Percentiles rank a stretch among this genome's conserved stretches.
Evolutionary conservation across 306 rosid genomes (phyloP).

Genomic region (Fragaria nilgerrensis): DNA sequence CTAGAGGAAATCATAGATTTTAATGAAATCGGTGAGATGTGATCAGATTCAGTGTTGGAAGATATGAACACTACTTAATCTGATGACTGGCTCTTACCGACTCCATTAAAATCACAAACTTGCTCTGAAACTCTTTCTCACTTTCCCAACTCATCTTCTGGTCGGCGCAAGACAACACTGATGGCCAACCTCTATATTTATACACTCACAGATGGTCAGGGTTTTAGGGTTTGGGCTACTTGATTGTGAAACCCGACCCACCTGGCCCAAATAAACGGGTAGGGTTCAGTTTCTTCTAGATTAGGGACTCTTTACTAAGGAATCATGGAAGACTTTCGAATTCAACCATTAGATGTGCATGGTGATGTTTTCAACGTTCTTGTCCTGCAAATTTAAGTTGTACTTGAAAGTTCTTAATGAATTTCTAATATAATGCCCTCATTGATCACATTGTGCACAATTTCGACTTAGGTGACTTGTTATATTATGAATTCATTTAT

Average conservation of each 20-base stretch:
- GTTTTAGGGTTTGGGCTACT: not conserved
- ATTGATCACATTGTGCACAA: too few relatives aligned
- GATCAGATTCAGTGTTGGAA: not conserved
- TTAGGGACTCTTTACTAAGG: too few relatives aligned
- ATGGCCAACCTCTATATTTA: too few relatives aligned
- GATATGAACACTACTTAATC: not conserved
- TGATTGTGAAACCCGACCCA: not conserved
- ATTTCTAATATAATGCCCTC: too few relatives aligned
- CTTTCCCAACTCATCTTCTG: not conserved
- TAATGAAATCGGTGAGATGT: not conserved
- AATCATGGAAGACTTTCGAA: too few relatives aligned
- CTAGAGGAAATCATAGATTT: not conserved
- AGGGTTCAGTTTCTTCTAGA: too few relatives aligned
- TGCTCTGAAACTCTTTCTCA: not conserved
- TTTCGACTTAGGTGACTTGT: too few relatives aligned
- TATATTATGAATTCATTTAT: too few relatives aligned
- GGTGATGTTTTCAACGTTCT: too few relatives aligned
- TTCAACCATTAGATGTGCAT: too few relatives aligned
- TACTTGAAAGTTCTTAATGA: too few relatives aligned
- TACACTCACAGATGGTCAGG: not conserved
- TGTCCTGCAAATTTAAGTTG: too few relatives aligned
- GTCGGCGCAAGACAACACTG: not conserved
- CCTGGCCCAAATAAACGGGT: not conserved
- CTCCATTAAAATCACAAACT: not conserved
- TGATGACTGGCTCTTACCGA: not conserved